A percentile compares a stretch with the other conserved stretches of the same genome.
These are phyloP conservation scores for Maudiozyma barnettii DNA, from an alignment of 805 yeast genomes.

Conservation along the genomic window DNA sequence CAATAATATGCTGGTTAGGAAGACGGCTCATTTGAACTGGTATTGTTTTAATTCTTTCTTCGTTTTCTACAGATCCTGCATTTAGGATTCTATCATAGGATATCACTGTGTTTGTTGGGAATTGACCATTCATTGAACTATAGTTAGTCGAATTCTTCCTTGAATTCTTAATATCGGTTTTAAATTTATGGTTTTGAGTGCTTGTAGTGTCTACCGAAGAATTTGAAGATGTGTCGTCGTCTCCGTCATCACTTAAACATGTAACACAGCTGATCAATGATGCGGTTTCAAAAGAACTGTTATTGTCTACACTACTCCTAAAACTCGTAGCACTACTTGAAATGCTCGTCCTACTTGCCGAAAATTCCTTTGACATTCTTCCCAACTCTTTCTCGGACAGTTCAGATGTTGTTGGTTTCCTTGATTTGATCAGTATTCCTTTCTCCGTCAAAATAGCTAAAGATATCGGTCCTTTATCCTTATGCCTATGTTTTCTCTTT, in stretches of 20 bases:
- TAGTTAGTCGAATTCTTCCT: constrained; percentile 4
- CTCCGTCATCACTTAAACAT: constrained; percentile 21
- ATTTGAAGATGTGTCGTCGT: not conserved
- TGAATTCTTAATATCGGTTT: not conserved
- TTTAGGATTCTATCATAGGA: constrained; percentile 27
- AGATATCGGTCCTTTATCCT: constrained; percentile 10
- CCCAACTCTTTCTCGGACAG: not conserved
- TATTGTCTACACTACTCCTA: constrained; percentile 5
- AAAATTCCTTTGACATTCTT: not conserved
- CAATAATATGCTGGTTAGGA: constrained; percentile 15
- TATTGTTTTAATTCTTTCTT: constrained; percentile 1
- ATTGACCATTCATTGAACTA: constrained; percentile 22
- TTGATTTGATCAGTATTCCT: constrained; percentile 29
- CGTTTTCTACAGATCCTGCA: constrained; percentile 17
- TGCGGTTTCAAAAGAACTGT: constrained; percentile 21
- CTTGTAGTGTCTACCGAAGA: not conserved
- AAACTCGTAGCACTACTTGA: constrained; percentile 11
- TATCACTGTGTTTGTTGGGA: constrained; percentile 28
- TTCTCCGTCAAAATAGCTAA: constrained; percentile 27
- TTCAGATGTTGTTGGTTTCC: constrained; percentile 6
- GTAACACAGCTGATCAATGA: constrained; percentile 31
- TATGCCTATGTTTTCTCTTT: not conserved
- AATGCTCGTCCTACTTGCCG: constrained; percentile 5
- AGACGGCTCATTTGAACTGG: not conserved
- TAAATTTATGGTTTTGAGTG: not conserved